Conservation (phyloP, 2,329 filamentous ascomycete species). For the Pseudogymnoascus sp. region DNA sequence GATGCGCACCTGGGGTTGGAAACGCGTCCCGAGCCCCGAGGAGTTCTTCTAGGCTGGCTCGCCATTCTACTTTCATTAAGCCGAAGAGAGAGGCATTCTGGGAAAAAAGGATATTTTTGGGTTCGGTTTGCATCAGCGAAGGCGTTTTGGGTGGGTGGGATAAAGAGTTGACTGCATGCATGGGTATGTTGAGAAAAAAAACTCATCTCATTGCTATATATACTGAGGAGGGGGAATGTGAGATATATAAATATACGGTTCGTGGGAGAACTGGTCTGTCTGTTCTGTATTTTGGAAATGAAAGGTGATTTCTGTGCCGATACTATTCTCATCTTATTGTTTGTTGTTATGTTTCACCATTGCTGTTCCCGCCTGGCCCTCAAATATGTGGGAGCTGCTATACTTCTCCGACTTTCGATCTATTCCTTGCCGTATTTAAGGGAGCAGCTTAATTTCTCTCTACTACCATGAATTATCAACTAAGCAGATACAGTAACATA, state of each 20-base stretch:
- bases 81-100: not conserved
- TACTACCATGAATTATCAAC: not conserved
- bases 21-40: conserved; percentile 34
- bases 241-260: not conserved
- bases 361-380: not conserved
- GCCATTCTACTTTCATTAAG: not conserved
- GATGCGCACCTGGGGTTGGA: conserved; percentile 41
- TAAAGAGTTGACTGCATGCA: not conserved
- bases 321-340: not conserved
- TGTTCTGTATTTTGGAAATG: conserved; percentile 4
- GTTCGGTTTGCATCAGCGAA: not conserved
- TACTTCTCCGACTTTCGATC: not conserved
- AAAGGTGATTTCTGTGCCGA: not conserved
- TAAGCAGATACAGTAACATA: not conserved
- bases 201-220: not conserved
- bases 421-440: not conserved
- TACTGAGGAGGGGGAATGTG: not conserved
- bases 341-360: not conserved
- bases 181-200: not conserved
- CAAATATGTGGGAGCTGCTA: no score
- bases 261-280: not conserved
- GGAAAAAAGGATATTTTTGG: not conserved
- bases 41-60: not conserved
- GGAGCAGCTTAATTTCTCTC: not conserved
- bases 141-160: not conserved